These are phyloP conservation scores for Heliamphora exappendiculata DNA, from an alignment of 148 eudicot species.

Conservation along the genomic window DNA sequence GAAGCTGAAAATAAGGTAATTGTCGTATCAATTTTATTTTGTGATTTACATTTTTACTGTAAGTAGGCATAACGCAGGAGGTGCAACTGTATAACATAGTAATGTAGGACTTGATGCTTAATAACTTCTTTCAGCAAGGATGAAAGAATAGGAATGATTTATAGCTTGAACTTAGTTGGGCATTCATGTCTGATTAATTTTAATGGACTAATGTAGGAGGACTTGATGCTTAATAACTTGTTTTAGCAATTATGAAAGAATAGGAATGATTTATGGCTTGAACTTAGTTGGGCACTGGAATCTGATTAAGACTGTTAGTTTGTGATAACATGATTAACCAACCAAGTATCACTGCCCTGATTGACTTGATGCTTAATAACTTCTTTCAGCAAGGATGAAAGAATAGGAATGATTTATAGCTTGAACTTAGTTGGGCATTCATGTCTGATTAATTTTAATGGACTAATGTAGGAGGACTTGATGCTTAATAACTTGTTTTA, in stretches of 20 bases:
- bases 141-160: background rate
- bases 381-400: background rate
- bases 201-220: background rate
- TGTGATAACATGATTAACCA: too few relatives aligned
- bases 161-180: background rate
- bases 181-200: background rate
- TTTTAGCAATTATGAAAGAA: too few relatives aligned
- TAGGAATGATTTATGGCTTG: too few relatives aligned
- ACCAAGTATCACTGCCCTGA: too few relatives aligned
- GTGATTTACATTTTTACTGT: background rate
- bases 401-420: background rate
- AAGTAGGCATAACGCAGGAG: background rate
- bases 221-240: too few relatives aligned
- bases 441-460: background rate
- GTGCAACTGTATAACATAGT: background rate
- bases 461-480: too few relatives aligned
- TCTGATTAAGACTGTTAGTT: too few relatives aligned
- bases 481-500: too few relatives aligned
- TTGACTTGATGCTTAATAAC: constrained; percentile 4
- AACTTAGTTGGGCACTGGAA: too few relatives aligned
- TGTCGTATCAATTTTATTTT: background rate
- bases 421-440: background rate
- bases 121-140: background rate
- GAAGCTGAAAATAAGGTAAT: constrained; percentile 83
- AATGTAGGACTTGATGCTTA: background rate